Percentiles rank a stretch among this genome's conserved stretches.
Evolutionary conservation across 768 basidiomycete species (phyloP).

Genomic region (Mycena galericulata): DNA sequence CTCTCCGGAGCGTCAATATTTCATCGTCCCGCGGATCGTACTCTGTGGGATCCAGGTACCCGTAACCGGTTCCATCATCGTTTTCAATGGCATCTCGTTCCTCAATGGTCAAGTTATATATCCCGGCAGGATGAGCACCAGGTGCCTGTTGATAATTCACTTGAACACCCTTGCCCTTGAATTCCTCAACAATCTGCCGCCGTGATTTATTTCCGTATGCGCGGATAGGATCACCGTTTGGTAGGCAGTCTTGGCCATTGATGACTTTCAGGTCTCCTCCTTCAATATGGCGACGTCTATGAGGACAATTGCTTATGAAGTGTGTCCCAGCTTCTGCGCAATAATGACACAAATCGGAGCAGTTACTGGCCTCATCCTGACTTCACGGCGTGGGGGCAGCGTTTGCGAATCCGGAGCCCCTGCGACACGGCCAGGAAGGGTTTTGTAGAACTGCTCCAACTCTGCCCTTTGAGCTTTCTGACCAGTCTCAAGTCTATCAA

Average conservation of each 20-base stretch:
- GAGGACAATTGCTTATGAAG: background rate
- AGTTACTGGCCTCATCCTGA: background rate
- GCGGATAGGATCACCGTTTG: background rate
- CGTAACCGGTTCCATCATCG: background rate
- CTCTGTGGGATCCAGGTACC: background rate
- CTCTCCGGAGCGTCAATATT: background rate
- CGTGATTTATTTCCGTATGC: background rate
- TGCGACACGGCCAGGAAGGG: background rate
- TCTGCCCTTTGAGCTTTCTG: constrained; percentile 1
- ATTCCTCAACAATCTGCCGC: background rate
- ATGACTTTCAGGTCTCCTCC: background rate
- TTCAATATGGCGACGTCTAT: background rate
- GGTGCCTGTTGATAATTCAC: background rate
- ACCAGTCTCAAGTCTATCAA: background rate
- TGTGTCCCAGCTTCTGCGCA: background rate
- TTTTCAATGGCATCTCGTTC: background rate
- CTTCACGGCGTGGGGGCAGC: background rate
- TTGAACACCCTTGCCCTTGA: background rate
- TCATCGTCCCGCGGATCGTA: constrained; percentile 17
- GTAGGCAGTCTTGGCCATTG: background rate
- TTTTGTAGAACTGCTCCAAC: constrained; percentile 7
- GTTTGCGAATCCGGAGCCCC: constrained; percentile 4
- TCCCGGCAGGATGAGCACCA: background rate
- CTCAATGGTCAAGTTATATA: background rate
- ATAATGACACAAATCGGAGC: background rate